Evolutionary conservation across 306 rosid species (phyloP).

Genomic region (Cucurbita maxima): DNA sequence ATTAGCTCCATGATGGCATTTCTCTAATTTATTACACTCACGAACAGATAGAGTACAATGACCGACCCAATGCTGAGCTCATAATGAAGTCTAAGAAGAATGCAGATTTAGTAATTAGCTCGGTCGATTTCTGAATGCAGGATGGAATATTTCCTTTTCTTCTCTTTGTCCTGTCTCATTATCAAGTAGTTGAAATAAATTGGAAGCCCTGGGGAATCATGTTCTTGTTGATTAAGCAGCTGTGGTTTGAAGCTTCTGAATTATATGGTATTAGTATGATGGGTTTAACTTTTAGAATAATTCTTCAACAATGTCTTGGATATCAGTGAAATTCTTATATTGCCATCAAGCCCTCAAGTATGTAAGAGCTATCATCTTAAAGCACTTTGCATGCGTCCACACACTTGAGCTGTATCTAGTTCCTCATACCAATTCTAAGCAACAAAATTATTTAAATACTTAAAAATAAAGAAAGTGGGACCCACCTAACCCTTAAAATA

Average conservation of each 20-base stretch:
- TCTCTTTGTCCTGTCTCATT: not conserved
- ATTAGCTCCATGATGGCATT: not conserved
- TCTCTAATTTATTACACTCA: not conserved
- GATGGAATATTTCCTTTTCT: not conserved
- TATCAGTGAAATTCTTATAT: too few relatives aligned
- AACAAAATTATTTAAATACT: not conserved
- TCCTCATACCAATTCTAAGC: not conserved
- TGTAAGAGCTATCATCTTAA: too few relatives aligned
- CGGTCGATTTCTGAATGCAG: conserved; percentile 45
- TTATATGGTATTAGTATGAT: not conserved
- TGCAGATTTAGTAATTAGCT: conserved; percentile 57
- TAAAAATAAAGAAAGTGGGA: not conserved
- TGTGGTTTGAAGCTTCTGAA: not conserved
- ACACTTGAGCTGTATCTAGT: not conserved
- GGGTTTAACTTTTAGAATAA: not conserved
- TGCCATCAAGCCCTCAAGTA: too few relatives aligned
- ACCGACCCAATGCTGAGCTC: conserved; percentile 72
- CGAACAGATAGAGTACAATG: conserved; percentile 69
- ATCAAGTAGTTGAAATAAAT: not conserved
- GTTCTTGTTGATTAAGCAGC: not conserved
- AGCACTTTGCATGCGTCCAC: not conserved
- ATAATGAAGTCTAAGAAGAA: conserved; percentile 64
- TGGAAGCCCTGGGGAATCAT: not conserved
- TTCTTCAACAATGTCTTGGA: too few relatives aligned
- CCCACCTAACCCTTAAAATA: not conserved